phyloP scores from a whole-genome alignment of 352 stramenopile species.

The Pythium brachiatum region DNA sequence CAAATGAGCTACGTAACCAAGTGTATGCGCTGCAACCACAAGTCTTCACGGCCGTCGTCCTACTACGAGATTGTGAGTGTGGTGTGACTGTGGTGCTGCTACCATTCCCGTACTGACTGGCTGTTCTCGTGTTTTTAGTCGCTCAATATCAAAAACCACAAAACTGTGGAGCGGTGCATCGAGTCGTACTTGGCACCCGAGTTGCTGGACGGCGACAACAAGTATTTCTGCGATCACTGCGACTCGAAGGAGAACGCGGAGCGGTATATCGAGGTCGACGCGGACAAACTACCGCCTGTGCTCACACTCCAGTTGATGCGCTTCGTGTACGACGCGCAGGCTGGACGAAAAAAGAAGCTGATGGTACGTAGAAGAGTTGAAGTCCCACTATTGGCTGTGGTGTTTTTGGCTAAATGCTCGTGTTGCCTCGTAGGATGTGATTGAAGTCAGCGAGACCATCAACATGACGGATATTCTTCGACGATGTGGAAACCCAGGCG shows the following conservation, averaged over 20 bases:
- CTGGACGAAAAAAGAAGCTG: constrained; percentile 80
- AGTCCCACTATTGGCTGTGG: not conserved
- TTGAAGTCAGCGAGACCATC: constrained; percentile 75
- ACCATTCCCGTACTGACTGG: not conserved
- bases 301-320: constrained; percentile 83
- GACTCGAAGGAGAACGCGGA: constrained; percentile 71
- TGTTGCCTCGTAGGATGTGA: constrained; percentile 57
- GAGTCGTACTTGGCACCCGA: constrained; percentile 71
- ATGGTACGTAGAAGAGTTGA: constrained; percentile 47
- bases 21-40: constrained; percentile 67
- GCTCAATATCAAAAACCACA: constrained; percentile 83
- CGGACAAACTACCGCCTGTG: constrained; percentile 49
- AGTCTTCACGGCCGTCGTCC: constrained; percentile 58
- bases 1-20: constrained; percentile 85
- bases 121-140: constrained; percentile 34
- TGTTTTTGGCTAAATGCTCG: not conserved
- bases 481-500: constrained; percentile 36
- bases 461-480: constrained; percentile 72
- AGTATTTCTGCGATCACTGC: constrained; percentile 84
- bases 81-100: not conserved
- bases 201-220: constrained; percentile 81
- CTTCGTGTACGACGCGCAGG: constrained; percentile 82
- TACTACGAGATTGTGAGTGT: constrained; percentile 80
- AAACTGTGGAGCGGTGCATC: constrained; percentile 67
- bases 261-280: constrained; percentile 68